Evolutionary conservation across 805 yeast species (phyloP).

Genomic region (Hanseniaspora occidentalis): DNA sequence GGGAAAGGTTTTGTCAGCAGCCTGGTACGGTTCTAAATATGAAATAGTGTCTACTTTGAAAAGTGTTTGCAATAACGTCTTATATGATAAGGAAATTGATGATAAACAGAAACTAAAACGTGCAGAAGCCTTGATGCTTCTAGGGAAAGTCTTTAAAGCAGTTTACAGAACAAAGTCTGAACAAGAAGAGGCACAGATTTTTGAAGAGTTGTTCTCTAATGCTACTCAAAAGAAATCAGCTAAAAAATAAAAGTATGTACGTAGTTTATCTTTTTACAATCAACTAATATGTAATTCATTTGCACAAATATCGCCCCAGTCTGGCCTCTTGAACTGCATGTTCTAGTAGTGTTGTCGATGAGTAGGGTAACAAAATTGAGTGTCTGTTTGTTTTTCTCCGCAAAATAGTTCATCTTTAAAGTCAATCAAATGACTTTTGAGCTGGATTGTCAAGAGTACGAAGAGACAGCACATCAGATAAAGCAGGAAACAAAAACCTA

Average conservation of each 20-base stretch:
- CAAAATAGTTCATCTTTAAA: no score
- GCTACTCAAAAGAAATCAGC: slow-evolving; percentile 31
- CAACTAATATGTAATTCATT: background rate
- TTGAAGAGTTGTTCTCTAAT: slow-evolving; percentile 56
- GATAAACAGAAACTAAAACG: slow-evolving; percentile 37
- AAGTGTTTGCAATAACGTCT: slow-evolving; percentile 53
- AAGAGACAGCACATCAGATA: no score
- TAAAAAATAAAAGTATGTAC: background rate
- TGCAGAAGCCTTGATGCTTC: slow-evolving; percentile 47
- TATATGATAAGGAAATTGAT: slow-evolving; percentile 43
- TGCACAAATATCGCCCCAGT: no score
- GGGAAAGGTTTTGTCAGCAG: slow-evolving; percentile 73
- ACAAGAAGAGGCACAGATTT: slow-evolving; percentile 64
- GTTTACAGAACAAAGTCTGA: slow-evolving; percentile 54
- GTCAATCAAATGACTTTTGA: no score
- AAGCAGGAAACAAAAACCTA: background rate
- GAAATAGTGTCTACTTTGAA: slow-evolving; percentile 66
- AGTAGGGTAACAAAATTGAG: no score
- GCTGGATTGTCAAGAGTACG: no score
- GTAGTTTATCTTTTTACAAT: background rate
- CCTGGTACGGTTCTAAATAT: slow-evolving; percentile 73
- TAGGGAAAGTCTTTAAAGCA: slow-evolving; percentile 51
- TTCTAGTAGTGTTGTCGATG: no score
- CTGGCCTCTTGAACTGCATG: no score
- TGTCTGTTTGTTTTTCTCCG: background rate